A percentile compares a stretch with the other conserved stretches of the same genome.
These are phyloP conservation scores for Amaranthus tricolor DNA, from an alignment of 179 eudicot species.

Conservation along the genomic window DNA sequence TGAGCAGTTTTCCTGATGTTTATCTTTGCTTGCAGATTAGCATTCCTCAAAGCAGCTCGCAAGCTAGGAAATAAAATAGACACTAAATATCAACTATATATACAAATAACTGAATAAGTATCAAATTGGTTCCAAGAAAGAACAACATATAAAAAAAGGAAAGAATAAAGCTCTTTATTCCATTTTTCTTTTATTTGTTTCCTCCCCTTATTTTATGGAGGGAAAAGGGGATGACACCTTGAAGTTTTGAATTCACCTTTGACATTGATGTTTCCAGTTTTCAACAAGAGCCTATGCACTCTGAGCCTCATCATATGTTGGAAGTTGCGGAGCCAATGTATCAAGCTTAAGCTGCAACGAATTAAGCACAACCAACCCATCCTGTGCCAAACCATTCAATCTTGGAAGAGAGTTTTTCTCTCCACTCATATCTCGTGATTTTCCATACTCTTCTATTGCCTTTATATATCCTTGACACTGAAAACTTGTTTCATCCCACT, in stretches of 20 bases:
- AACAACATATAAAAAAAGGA: neutral
- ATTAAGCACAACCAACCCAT: slow-evolving; percentile 52
- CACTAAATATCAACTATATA: neutral
- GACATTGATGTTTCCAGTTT: slow-evolving; percentile 64
- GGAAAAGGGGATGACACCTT: too few species aligned
- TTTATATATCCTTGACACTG: slow-evolving; percentile 51
- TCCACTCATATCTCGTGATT: slow-evolving; percentile 30
- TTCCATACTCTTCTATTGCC: slow-evolving; percentile 65
- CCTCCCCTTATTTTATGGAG: too few species aligned
- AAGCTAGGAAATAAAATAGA: slow-evolving; percentile 39
- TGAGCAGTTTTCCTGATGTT: slow-evolving; percentile 69
- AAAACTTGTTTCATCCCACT: slow-evolving; percentile 59
- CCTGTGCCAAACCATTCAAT: slow-evolving; percentile 83
- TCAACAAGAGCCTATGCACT: slow-evolving; percentile 54
- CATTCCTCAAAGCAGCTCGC: slow-evolving; percentile 63
- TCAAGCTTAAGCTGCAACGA: slow-evolving; percentile 61
- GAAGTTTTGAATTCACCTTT: slow-evolving; percentile 36
- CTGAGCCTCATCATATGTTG: slow-evolving; percentile 49
- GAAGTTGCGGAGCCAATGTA: slow-evolving; percentile 76
- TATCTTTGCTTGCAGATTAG: slow-evolving; percentile 79
- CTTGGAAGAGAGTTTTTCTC: slow-evolving; percentile 64
- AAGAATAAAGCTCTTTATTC: neutral
- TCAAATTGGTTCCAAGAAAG: too few species aligned
- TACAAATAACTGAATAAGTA: too few species aligned
- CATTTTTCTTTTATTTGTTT: too few species aligned